Conservation (phyloP, 345 rosid genomes). For the Hirschfeldia incana region DNA sequence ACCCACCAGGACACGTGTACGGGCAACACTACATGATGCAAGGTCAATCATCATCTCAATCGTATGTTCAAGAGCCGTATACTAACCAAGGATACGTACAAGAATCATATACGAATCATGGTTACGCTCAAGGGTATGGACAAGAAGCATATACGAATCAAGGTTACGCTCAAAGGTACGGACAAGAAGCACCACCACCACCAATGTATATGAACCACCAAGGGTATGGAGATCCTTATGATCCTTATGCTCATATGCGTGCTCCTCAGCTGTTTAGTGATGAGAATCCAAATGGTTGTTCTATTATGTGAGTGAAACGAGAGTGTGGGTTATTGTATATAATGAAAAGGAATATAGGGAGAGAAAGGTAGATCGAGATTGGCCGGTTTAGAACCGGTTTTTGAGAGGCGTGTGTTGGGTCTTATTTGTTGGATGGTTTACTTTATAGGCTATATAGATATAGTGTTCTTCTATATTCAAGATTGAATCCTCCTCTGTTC, state of each 20-base stretch:
- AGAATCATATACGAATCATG: conserved; percentile 23
- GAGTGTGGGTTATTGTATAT: background rate
- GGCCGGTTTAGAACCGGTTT: conserved; percentile 37
- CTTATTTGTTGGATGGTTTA: conserved; percentile 17
- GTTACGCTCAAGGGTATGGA: background rate
- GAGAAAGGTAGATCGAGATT: conserved; percentile 31
- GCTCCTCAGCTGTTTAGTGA: conserved; percentile 87
- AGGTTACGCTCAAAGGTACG: conserved; percentile 31
- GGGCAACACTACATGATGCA: conserved; percentile 45
- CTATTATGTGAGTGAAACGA: conserved; percentile 53
- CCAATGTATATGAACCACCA: conserved; percentile 30
- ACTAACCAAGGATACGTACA: conserved; percentile 36
- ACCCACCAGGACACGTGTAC: conserved; percentile 43
- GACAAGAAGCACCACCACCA: conserved; percentile 21
- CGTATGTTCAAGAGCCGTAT: conserved; percentile 40
- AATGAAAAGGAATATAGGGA: background rate
- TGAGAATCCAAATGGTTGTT: conserved; percentile 87
- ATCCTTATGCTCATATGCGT: conserved; percentile 40
- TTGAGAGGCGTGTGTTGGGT: conserved; percentile 33
- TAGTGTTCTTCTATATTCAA: background rate
- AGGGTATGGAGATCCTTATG: conserved; percentile 44
- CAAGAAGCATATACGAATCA: background rate
- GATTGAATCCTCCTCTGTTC: background rate
- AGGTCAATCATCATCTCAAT: conserved; percentile 38
- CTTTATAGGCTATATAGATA: background rate